Percentiles rank a stretch among this genome's conserved stretches.
These are phyloP conservation scores for Lunasporangiospora selenospora DNA, from an alignment of 192 early-diverging fungal species.

Conservation along the genomic window DNA sequence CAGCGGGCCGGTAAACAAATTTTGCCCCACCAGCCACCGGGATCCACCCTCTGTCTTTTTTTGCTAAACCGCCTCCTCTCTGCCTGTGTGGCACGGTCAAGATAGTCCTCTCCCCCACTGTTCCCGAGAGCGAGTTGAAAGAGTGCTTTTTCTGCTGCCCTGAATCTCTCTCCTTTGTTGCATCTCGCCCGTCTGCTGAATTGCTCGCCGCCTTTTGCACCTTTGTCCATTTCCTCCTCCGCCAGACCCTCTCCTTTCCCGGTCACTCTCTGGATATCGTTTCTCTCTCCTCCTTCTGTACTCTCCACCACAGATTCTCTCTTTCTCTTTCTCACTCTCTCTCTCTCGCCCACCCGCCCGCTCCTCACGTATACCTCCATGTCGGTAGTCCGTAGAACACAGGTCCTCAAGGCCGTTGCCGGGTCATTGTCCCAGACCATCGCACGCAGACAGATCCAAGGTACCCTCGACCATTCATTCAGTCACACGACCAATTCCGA, in stretches of 20 bases:
- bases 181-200: no score
- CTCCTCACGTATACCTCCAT: conserved; percentile 5
- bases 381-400: conserved; percentile 32
- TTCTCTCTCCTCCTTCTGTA: background rate
- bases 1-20: conserved; percentile 11
- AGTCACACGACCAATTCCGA: background rate
- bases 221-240: no score
- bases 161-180: no score
- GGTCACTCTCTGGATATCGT: no score
- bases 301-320: background rate
- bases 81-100: no score
- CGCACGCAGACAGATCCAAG: conserved; percentile 34
- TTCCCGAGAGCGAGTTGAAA: no score
- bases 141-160: no score
- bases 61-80: no score
- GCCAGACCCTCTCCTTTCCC: no score
- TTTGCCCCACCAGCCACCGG: conserved; percentile 50
- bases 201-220: no score
- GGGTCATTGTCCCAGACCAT: conserved; percentile 9
- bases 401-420: conserved; percentile 29
- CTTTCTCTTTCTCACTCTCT: background rate
- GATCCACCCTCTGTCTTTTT: conserved; percentile 10
- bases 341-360: background rate
- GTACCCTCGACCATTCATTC: no score
- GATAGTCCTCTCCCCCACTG: no score